A percentile compares a stretch with the other conserved stretches of the same genome.
phyloP scores from a whole-genome alignment of 495 filamentous ascomycete species.

The Aspergillus wentii region DNA sequence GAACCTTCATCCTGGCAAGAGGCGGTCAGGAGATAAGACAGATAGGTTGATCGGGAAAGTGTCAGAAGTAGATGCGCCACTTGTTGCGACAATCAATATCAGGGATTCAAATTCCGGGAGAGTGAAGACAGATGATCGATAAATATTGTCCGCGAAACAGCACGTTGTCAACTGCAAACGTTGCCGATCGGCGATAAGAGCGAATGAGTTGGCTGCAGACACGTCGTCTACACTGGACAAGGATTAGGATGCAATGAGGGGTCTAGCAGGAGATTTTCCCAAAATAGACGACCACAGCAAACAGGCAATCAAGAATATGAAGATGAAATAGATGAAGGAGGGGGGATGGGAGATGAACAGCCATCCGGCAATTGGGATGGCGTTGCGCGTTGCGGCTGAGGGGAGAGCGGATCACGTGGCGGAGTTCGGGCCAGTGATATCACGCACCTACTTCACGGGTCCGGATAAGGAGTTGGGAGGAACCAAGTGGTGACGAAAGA shows the following conservation, averaged over 20 bases:
- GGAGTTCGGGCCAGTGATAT: conserved; percentile 38
- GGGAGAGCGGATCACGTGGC: conserved; percentile 31
- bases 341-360: conserved; percentile 9
- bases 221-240: no score
- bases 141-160: no score
- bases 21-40: conserved; percentile 8
- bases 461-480: background rate
- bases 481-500: conserved; percentile 7
- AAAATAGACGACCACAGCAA: conserved; percentile 8
- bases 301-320: background rate
- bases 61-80: background rate
- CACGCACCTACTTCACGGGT: conserved; percentile 39
- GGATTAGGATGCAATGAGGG: conserved; percentile 3
- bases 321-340: conserved; percentile 3
- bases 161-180: conserved; percentile 4
- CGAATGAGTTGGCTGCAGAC: conserved; percentile 11
- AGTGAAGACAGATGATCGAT: no score
- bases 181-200: conserved; percentile 18
- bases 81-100: conserved; percentile 1
- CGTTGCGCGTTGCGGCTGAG: conserved; percentile 24
- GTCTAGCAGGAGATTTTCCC: conserved; percentile 5
- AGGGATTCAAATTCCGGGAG: background rate
- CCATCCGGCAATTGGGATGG: conserved; percentile 2
- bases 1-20: conserved; percentile 23
- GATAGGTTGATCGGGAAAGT: background rate